phyloP scores from a whole-genome alignment of 148 eudicot genomes.

The Arctostaphylos glauca region DNA sequence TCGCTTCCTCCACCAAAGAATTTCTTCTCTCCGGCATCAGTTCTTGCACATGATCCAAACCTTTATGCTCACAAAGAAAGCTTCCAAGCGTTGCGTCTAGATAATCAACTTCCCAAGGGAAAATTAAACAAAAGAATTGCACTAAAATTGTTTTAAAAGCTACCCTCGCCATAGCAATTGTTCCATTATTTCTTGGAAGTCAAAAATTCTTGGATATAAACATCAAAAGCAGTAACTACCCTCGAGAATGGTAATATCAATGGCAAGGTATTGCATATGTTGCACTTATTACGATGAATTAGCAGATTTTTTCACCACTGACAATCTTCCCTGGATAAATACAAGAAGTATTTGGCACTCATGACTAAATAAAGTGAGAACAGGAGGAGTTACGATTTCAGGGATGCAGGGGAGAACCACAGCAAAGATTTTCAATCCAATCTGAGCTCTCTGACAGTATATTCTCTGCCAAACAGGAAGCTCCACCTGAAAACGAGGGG shows the following conservation, averaged over 20 bases:
- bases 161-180: neutral
- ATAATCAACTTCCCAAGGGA: no score
- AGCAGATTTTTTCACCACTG: neutral
- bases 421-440: slow-evolving; percentile 61
- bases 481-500: slow-evolving; percentile 48
- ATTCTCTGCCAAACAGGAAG: slow-evolving; percentile 82
- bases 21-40: neutral
- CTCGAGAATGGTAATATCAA: neutral
- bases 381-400: slow-evolving; percentile 27
- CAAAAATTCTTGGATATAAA: neutral
- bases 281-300: no score
- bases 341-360: neutral
- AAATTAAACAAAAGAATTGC: neutral
- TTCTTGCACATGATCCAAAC: neutral
- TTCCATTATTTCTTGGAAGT: neutral
- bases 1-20: neutral
- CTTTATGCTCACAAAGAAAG: neutral
- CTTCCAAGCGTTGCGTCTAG: neutral
- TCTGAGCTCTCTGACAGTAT: slow-evolving; percentile 73
- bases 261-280: neutral
- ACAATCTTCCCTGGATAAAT: neutral
- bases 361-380: slow-evolving; percentile 1
- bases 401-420: slow-evolving; percentile 33
- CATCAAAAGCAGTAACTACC: neutral
- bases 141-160: neutral